These are phyloP conservation scores for Auxenochlorella pyrenoidosa DNA, from an alignment of 139 green algal genomes.

Conservation along the genomic window DNA sequence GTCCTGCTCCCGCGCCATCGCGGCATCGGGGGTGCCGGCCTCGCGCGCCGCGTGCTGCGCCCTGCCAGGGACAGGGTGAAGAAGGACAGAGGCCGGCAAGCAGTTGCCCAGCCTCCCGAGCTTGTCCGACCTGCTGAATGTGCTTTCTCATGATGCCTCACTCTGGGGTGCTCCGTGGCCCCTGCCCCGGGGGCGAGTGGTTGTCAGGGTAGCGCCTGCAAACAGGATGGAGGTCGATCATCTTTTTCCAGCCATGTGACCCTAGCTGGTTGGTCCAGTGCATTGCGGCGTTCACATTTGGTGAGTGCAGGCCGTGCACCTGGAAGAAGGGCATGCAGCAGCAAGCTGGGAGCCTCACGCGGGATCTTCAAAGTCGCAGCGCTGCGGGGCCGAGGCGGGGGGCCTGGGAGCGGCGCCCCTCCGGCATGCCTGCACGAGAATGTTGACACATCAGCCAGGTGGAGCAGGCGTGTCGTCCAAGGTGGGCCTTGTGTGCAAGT, in stretches of 20 bases:
- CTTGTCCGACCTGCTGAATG: background rate
- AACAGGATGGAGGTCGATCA: background rate
- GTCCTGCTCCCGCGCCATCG: background rate
- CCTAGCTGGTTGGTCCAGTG: too few species aligned
- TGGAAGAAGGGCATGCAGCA: background rate
- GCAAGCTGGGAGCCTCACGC: background rate
- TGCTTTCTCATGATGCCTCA: background rate
- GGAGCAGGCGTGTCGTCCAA: too few species aligned
- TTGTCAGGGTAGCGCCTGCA: too few species aligned
- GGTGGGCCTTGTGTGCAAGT: too few species aligned
- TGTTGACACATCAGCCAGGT: too few species aligned
- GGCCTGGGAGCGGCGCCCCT: too few species aligned
- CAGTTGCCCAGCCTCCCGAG: background rate
- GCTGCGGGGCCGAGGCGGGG: background rate
- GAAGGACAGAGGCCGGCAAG: background rate
- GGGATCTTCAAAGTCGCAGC: background rate
- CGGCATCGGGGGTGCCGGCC: background rate
- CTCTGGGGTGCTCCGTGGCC: background rate
- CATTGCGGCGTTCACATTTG: too few species aligned
- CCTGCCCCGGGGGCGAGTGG: background rate
- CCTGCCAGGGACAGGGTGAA: background rate
- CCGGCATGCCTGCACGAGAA: too few species aligned
- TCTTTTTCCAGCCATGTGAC: too few species aligned
- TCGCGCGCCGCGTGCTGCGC: background rate
- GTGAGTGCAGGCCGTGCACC: too few species aligned